A percentile compares a stretch with the other conserved stretches of the same genome.
Evolutionary conservation across 192 early-diverging fungal genomes (phyloP).

Genomic region (Coemansia sp.): DNA sequence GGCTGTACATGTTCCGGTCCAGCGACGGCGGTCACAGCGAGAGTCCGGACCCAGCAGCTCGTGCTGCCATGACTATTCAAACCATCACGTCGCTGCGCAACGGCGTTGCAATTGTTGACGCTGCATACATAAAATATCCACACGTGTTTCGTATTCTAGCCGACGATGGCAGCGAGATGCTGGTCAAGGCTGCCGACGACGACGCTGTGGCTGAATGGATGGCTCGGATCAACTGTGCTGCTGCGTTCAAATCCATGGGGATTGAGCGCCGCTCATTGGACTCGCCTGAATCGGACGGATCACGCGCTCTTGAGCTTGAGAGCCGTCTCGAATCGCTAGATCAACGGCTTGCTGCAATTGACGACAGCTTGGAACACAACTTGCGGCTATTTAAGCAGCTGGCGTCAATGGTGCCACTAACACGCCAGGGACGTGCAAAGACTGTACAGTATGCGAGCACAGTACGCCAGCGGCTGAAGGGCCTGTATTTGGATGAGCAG

Average conservation of each 20-base stretch:
- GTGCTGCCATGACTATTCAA: constrained; percentile 33
- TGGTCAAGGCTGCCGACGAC: constrained; percentile 68
- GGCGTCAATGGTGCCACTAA: constrained; percentile 68
- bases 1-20: constrained; percentile 67
- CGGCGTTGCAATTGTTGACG: constrained; percentile 68
- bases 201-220: constrained; percentile 80
- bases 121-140: constrained; percentile 72
- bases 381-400: constrained; percentile 66
- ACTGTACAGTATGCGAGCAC: constrained; percentile 55
- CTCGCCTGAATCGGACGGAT: background rate
- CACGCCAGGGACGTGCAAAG: constrained; percentile 62
- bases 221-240: constrained; percentile 75
- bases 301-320: constrained; percentile 45
- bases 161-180: constrained; percentile 68
- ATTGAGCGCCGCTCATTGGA: constrained; percentile 28
- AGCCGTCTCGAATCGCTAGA: constrained; percentile 55
- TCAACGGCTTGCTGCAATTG: constrained; percentile 50
- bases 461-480: constrained; percentile 55
- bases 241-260: constrained; percentile 67
- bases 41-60: background rate
- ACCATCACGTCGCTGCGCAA: constrained; percentile 62
- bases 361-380: constrained; percentile 56
- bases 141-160: constrained; percentile 75
- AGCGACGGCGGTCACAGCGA: constrained; percentile 47
- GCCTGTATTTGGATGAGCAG: constrained; percentile 61